Evolutionary conservation across 2,329 filamentous ascomycete species (phyloP), one percentile per base, ranked within the genome.

Genomic region (Nigrograna mackinnonii): DNA sequence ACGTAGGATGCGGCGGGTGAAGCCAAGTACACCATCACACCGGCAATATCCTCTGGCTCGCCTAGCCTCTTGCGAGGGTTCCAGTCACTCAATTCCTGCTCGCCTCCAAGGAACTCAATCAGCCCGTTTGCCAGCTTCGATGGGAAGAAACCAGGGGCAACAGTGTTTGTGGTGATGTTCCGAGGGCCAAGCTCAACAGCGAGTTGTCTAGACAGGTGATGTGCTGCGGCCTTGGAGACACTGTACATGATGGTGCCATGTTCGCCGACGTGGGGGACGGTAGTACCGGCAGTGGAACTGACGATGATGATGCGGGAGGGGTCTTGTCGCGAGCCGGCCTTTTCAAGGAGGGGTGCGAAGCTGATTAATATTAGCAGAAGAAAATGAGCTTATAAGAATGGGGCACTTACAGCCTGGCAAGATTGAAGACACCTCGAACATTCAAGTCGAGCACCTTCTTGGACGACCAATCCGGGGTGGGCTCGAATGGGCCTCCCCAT

Each of bases 221-320:
- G 62, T 14, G 60, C 67, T 5, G 68, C 68, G 3, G 68, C 68
- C 43, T 71, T 71, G 6, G 68, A 69, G 31, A 64, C 59, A 17
- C 63, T 64, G 52, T 71, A 71, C 58, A 68, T 67, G 37, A 68
- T 67, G 3, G 67, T 68, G 16, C 66, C 67, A 30, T 67, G 55
- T 9, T 68, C 62, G 16, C 67, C 68, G 3, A 67, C 55, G 38
- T 67, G 62, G 0, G 63, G 56, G 4, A 70, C 67, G n/a, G 57
- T 66, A 3, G 57, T 55, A n/a, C 66, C 68, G 2, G 64, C 66
- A 6, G 52, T 61, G 3, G 65, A 68, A 34, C 58, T 60, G 13
- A 67, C 62, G 37, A 71, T 61, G 37, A 71, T 67, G 26, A 71
- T 60, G 39, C 68, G 58, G 2, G 66, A 67, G 13, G 68, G 64